Conservation (phyloP, 73 alveolate species). For the Strombidium stylifer region DNA sequence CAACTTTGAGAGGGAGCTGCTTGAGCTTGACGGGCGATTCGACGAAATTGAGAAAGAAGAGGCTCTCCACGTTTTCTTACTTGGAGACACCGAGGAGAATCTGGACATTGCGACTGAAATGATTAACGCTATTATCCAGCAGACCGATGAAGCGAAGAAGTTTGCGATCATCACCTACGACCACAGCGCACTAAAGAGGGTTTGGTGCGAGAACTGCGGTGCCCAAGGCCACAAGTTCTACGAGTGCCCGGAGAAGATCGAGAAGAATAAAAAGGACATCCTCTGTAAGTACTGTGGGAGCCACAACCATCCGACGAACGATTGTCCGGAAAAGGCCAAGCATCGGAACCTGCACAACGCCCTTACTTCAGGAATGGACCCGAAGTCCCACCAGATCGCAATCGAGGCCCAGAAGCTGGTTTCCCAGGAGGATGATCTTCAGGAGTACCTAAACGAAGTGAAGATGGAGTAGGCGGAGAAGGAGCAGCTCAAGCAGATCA, state of each 20-base stretch:
- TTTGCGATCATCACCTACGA: conserved; percentile 65
- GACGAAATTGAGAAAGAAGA: conserved; percentile 84
- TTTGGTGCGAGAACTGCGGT: conserved; percentile 90
- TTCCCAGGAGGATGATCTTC: conserved; percentile 45
- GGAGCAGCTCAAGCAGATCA: conserved; percentile 23
- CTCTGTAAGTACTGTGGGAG: conserved; percentile 84
- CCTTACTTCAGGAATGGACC: neutral
- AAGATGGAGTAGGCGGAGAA: conserved; percentile 27
- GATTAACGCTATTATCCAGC: conserved; percentile 52
- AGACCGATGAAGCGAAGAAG: conserved; percentile 71
- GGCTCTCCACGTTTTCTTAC: conserved; percentile 84
- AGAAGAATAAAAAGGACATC: conserved; percentile 47
- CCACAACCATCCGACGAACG: conserved; percentile 78
- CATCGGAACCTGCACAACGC: neutral
- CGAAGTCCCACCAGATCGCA: no score
- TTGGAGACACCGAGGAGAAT: conserved; percentile 86
- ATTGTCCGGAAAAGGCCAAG: conserved; percentile 74
- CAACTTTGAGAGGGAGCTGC: neutral
- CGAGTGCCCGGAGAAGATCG: conserved; percentile 81
- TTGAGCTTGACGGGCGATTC: conserved; percentile 52
- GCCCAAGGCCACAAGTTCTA: conserved; percentile 88
- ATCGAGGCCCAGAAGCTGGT: neutral
- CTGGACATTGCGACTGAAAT: conserved; percentile 80
- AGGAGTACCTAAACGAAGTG: conserved; percentile 28
- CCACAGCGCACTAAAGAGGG: conserved; percentile 48